These are phyloP conservation scores for Diplodia sapinea DNA, from an alignment of 2,329 filamentous ascomycete genomes.

Conservation along the genomic window DNA sequence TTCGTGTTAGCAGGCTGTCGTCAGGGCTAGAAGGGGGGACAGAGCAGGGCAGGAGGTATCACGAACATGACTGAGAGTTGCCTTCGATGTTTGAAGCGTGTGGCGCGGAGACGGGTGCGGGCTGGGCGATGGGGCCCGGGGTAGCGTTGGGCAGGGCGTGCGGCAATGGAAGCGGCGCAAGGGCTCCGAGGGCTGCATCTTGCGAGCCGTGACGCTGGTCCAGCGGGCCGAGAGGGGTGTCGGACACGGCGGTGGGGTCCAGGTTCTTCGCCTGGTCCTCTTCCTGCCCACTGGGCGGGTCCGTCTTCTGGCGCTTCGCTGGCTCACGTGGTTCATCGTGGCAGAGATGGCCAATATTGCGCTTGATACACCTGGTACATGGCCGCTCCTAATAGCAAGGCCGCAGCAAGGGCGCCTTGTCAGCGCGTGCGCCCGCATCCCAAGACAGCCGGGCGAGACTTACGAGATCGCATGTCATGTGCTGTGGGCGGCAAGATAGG, in stretches of 20 bases:
- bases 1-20: conserved; percentile 36
- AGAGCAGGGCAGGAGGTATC: conserved; percentile 40
- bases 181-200: conserved; percentile 46
- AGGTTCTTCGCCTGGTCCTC: conserved; percentile 39
- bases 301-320: conserved; percentile 75
- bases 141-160: conserved; percentile 52
- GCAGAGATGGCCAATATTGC: conserved; percentile 97
- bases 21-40: conserved; percentile 36
- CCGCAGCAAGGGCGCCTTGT: conserved; percentile 43
- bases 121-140: conserved; percentile 69
- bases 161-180: conserved; percentile 45
- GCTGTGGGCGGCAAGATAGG: conserved; percentile 42
- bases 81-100: conserved; percentile 66
- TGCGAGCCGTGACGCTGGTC: conserved; percentile 41
- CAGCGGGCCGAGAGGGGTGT: conserved; percentile 35
- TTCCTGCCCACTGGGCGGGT: conserved; percentile 46
- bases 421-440: conserved; percentile 40
- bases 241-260: conserved; percentile 40
- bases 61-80: conserved; percentile 78
- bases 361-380: conserved; percentile 96
- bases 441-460: conserved; percentile 35
- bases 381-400: conserved; percentile 74
- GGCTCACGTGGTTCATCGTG: conserved; percentile 95
- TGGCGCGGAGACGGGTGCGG: conserved; percentile 69
- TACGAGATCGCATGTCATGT: conserved; percentile 62